Percentiles rank a stretch among this genome's conserved stretches.
Evolutionary conservation across 768 basidiomycete genomes (phyloP).

Genomic region (Panellus pusillus): DNA sequence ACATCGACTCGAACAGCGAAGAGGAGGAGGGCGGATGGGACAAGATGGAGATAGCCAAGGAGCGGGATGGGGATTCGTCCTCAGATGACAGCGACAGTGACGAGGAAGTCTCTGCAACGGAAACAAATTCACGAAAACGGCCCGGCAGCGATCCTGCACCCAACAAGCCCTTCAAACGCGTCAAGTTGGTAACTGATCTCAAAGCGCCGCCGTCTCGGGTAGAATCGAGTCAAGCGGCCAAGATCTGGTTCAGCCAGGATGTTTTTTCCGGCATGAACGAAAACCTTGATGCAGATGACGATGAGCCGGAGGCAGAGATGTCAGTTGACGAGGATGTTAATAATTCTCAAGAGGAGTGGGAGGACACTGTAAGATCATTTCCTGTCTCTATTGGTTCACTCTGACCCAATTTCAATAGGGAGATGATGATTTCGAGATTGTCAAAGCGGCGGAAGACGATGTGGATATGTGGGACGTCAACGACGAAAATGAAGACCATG

Average conservation of each 20-base stretch:
- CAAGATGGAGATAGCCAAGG: slow-evolving; percentile 56
- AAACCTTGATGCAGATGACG: slow-evolving; percentile 28
- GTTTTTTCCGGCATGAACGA: slow-evolving; percentile 71
- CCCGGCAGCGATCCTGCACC: slow-evolving; percentile 34
- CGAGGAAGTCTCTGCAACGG: slow-evolving; percentile 28
- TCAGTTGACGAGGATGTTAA: slow-evolving; percentile 37
- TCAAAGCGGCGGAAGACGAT: slow-evolving; percentile 60
- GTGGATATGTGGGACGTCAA: slow-evolving; percentile 80
- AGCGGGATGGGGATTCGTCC: slow-evolving; percentile 42
- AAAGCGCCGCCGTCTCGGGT: slow-evolving; percentile 34
- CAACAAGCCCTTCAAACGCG: slow-evolving; percentile 45
- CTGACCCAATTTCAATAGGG: slow-evolving; percentile 25
- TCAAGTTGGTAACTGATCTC: slow-evolving; percentile 51
- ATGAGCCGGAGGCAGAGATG: slow-evolving; percentile 30
- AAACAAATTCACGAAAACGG: slow-evolving; percentile 39
- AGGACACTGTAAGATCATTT: slow-evolving; percentile 15
- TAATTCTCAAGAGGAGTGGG: slow-evolving; percentile 24
- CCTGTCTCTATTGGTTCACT: background rate
- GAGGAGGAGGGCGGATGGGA: slow-evolving; percentile 72
- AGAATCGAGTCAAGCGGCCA: slow-evolving; percentile 54
- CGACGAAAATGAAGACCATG: slow-evolving; percentile 71
- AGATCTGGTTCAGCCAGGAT: slow-evolving; percentile 96
- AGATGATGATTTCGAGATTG: slow-evolving; percentile 72
- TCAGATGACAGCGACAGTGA: slow-evolving; percentile 53
- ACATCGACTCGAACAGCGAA: slow-evolving; percentile 44